phyloP scores from a whole-genome alignment of 139 green algal genomes.

The Chlorella vulgaris region DNA sequence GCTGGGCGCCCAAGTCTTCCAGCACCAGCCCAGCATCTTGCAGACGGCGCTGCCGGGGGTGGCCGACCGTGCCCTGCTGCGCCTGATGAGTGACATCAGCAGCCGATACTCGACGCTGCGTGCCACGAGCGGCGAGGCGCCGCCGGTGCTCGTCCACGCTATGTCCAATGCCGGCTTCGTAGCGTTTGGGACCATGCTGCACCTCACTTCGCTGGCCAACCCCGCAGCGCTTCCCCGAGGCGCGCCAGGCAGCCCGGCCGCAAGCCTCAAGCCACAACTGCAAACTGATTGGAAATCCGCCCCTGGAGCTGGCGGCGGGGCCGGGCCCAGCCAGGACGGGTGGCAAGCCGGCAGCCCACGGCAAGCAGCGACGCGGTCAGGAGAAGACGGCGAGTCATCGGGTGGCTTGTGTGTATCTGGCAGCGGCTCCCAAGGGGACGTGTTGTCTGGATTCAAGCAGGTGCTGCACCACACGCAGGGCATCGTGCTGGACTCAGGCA shows the following conservation, averaged over 20 bases:
- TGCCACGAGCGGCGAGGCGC: background rate
- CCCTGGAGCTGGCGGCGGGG: too few relatives aligned
- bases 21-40: conserved; percentile 26
- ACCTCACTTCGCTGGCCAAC: conserved; percentile 13
- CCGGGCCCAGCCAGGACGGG: too few relatives aligned
- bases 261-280: too few relatives aligned
- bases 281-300: too few relatives aligned
- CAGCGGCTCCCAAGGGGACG: too few relatives aligned
- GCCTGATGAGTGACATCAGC: conserved; percentile 17
- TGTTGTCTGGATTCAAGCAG: conserved; percentile 3
- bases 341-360: too few relatives aligned
- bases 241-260: too few relatives aligned
- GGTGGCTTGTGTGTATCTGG: too few relatives aligned
- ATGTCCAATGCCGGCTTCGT: conserved; percentile 59
- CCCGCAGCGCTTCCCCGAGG: background rate
- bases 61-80: conserved; percentile 1
- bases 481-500: conserved; percentile 52
- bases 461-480: conserved; percentile 26
- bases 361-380: too few relatives aligned
- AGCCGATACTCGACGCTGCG: background rate
- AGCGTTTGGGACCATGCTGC: conserved; percentile 53
- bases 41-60: conserved; percentile 20
- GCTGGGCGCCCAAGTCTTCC: conserved; percentile 9
- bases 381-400: too few relatives aligned
- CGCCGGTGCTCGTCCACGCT: conserved; percentile 31